Evolutionary conservation across 2,329 filamentous ascomycete genomes (phyloP), one percentile per base, ranked within the genome.

Genomic region (Emmonsiellopsis sp.): DNA sequence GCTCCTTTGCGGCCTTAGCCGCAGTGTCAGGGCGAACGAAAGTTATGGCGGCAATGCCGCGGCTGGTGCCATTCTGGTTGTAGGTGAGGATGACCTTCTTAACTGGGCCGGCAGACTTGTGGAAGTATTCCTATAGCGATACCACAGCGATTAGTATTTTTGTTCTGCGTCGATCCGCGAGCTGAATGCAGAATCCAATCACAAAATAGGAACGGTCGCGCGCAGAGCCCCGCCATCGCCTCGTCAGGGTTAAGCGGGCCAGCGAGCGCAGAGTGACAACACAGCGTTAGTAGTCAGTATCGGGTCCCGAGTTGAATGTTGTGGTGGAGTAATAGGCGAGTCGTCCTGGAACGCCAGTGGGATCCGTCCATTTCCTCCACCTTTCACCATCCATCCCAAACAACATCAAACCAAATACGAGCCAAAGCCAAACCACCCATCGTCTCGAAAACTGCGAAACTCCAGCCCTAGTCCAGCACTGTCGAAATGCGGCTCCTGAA

Each of bases 31-130:
- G 74, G 65, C 88, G 88, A 70, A 74, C 74, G 77, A 98, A 98
- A 59, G 85, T 84, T 63, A 98, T 87, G 52, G 89, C 93, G 63
- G 91, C 91, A 67, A 92, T 88, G 61, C 93, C 93, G 68, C 90
- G 88, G 79, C 91, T 96, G 62, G 85, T 82, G 59, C 92, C 92
- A 68, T 88, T 89, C 59, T 92, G 88, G 65, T 92, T 93, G 74
- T 98, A 98, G 50, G 88, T 89, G 64, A 98, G 79, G 63, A 93
- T 85, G 59, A 94, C 88, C 72, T 82, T 86, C 81, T 94, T 96
- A 74, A 97, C 88, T 59, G 87, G 82, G 62, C 91, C 92, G 70
- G 95, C 84, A 64, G 88, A 86, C 68, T 88, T 86, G 67, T 79
- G 75, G 72, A 98, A 97, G 74, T 97, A 98, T 77, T 98, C 93